These are phyloP conservation scores for Huntiella bhutanensis DNA, from an alignment of 2,329 filamentous ascomycete genomes.

Conservation along the genomic window DNA sequence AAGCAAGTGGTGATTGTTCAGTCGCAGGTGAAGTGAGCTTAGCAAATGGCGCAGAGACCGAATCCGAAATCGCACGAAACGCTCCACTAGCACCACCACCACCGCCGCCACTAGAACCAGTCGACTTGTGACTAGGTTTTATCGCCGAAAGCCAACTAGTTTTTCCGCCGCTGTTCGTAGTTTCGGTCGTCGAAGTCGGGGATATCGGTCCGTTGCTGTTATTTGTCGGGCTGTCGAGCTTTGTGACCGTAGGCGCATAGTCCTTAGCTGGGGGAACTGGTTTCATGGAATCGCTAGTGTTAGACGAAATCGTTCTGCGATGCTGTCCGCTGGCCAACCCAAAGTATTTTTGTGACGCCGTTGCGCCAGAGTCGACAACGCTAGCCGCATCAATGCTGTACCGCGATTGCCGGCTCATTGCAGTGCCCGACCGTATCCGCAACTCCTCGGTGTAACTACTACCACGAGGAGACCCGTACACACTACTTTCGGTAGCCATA, in stretches of 20 bases:
- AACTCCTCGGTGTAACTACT: slow-evolving; percentile 60
- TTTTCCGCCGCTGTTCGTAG: slow-evolving; percentile 26
- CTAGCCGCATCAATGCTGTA: slow-evolving; percentile 57
- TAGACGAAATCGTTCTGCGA: slow-evolving; percentile 42
- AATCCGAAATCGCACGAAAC: slow-evolving; percentile 70
- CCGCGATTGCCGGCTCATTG: slow-evolving; percentile 54
- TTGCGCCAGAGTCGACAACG: slow-evolving; percentile 32
- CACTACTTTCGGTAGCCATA: no score
- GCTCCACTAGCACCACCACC: slow-evolving; percentile 33
- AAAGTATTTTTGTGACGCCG: slow-evolving; percentile 54
- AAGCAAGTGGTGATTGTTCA: slow-evolving; percentile 33
- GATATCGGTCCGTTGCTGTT: slow-evolving; percentile 24
- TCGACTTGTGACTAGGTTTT: slow-evolving; percentile 24
- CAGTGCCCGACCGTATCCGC: slow-evolving; percentile 43
- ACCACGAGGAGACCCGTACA: slow-evolving; percentile 1
- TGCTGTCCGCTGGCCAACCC: slow-evolving; percentile 27
- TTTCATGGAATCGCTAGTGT: slow-evolving; percentile 34
- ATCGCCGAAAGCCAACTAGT: slow-evolving; percentile 35
- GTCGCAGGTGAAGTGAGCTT: slow-evolving; percentile 29
- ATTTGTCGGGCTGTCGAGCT: slow-evolving; percentile 30
- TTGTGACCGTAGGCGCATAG: slow-evolving; percentile 38
- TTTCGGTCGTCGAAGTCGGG: slow-evolving; percentile 24
- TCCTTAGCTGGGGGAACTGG: slow-evolving; percentile 35
- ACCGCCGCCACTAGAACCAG: slow-evolving; percentile 17
- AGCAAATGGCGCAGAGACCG: slow-evolving; percentile 19